Base-by-base conservation (phyloP, 495 filamentous ascomycete genomes). In the Cladorrhinum samala region DNA sequence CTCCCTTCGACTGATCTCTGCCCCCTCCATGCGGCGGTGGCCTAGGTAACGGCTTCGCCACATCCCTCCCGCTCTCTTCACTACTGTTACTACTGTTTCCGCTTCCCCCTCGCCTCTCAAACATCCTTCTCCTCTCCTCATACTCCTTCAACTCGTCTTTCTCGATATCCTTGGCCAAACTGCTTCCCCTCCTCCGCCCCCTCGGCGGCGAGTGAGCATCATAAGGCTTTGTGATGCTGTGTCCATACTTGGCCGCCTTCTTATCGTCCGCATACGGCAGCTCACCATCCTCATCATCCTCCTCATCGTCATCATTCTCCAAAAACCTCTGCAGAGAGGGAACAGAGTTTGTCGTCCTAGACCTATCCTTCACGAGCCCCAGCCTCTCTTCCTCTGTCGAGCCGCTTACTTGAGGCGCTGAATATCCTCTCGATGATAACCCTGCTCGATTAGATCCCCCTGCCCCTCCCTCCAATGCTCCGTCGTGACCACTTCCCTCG, bases 381-480 rank as follows among this genome's bases (percentile, higher is more conserved):
- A 96, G 64, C 30, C 81, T 76, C 60, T 98, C 93, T 67, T 98
- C 93, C 60, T 96, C 93, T 0, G 91, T 95, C 6, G 80, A 80
- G 44, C 69, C 70, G 55, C 77, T 79, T 18, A 62, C 68, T 55
- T 60, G 66, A 36, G 77, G 75, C 14, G 49, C 69, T 61, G 63
- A 72, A 63, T 67, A 78, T 54, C 67, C 80, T 56, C 63, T 80
- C 17, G 65, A 78, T 59, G 69, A 65, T n/a, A 77, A 54, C 1
- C 76, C 72, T 24, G 70, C 67, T 36, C 72, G 66, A 49, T 45
- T 67, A 18, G 55, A 60, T 53, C 44, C 36, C 17, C 9, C 25
- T 1, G 9, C 19, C 46, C 51, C 30, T 49, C 58, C 37, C 60
- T 64, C 61, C 55, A 50, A 62, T 55, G 60, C 33, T 38, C 63